Evolutionary conservation across 164 flowering plant genomes (phyloP), one percentile per base, ranked within the genome.

Genomic region (Nymphaea colorata): DNA sequence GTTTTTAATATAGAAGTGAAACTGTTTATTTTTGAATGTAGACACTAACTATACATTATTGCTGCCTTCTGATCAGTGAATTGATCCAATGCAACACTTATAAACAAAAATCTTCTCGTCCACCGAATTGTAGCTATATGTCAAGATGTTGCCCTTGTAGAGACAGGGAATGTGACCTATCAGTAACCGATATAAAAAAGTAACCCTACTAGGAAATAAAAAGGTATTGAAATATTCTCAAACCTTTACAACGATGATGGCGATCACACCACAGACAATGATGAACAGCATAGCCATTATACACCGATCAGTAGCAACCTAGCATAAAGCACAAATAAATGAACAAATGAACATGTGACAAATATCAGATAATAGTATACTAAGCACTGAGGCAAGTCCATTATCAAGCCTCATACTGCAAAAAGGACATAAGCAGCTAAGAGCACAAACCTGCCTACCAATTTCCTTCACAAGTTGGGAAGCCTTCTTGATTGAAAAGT

Each of bases 221-320:
- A 25, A 25, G 36, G 36, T 25, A 25, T 25, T 25, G 36, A 25
- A 25, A 68, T 2, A 18, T 42, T 16, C 11, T 18, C 25, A 18
- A 6, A 92, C 98, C 96, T 92, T 92, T 66, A 89, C 98, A 74
- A 92, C 86, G 59, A 92, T 84, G 76, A 87, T 77, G 70, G 94
- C 89, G 73, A 92, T 71, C 59, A 92, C 98, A 60, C 98, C 98
- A 61, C 80, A 3, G 66, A 88, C 98, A 67, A 92, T 83, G 59
- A 92, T 73, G 79, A 88, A 81, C 64, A 92, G 94, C 64, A 92
- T 61, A 59, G 79, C 86, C 94, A 92, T 87, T 67, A 92, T 89
- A 75, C 98, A 92, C 69, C 71, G 74, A 76, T 92, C 98, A 76
- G 98, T 92, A 61, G 98, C 98, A 83, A 92, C 89, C 97, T 91